These are phyloP conservation scores for Raddia distichophylla DNA, from an alignment of 176 grass and related monocot species.

Conservation along the genomic window DNA sequence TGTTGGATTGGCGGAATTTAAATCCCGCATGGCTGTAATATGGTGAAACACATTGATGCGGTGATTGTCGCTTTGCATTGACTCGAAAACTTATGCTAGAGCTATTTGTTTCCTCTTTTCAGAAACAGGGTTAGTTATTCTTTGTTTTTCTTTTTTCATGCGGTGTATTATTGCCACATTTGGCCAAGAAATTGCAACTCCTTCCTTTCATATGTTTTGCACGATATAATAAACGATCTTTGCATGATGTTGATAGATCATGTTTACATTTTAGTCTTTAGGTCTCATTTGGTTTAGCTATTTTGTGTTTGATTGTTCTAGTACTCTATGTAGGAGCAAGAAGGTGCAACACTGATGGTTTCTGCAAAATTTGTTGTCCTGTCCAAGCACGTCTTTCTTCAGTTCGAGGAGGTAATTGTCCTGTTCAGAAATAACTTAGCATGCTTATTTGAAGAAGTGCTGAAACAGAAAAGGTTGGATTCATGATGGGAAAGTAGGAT, in stretches of 20 bases:
- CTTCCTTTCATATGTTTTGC: slow-evolving; percentile 1
- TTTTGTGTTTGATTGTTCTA: slow-evolving; percentile 53
- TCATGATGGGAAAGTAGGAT: slow-evolving; percentile 7
- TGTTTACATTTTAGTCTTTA: slow-evolving; percentile 14
- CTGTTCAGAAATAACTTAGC: slow-evolving; percentile 21
- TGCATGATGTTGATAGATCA: slow-evolving; percentile 15
- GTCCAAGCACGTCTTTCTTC: slow-evolving; percentile 92
- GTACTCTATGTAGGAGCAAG: slow-evolving; percentile 75
- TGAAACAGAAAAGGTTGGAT: not conserved
- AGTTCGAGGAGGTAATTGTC: slow-evolving; percentile 85
- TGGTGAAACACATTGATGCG: slow-evolving; percentile 4
- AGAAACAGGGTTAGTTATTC: not conserved
- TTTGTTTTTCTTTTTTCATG: not conserved
- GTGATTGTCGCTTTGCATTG: not conserved
- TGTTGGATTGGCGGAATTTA: too few relatives aligned
- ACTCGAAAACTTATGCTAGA: not conserved
- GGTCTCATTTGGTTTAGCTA: slow-evolving; percentile 24
- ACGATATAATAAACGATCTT: not conserved
- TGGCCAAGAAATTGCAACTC: not conserved
- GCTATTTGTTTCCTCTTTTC: not conserved
- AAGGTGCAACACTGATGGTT: slow-evolving; percentile 91
- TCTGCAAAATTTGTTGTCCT: slow-evolving; percentile 87
- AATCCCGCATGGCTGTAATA: not conserved
- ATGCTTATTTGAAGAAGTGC: slow-evolving; percentile 11
- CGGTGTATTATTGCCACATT: not conserved